Evolutionary conservation across 345 rosid species (phyloP).

Genomic region (Linum tenue): DNA sequence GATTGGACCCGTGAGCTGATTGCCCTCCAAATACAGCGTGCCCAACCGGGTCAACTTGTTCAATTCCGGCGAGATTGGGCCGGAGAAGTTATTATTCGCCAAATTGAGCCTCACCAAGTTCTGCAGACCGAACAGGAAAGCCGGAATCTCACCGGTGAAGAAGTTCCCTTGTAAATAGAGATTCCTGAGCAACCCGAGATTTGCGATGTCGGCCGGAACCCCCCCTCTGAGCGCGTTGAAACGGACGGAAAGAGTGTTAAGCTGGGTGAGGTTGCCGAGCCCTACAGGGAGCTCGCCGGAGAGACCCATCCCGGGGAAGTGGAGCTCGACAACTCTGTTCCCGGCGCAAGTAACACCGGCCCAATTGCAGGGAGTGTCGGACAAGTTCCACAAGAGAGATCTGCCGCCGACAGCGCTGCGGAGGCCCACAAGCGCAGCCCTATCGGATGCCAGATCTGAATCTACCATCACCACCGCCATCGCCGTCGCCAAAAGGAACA

Average conservation of each 20-base stretch:
- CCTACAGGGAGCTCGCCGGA: slow-evolving; percentile 54
- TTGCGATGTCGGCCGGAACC: slow-evolving; percentile 60
- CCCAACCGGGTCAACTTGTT: slow-evolving; percentile 27
- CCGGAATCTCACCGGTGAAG: slow-evolving; percentile 70
- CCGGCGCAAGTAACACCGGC: slow-evolving; percentile 53
- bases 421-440: slow-evolving; percentile 13
- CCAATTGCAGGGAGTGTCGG: slow-evolving; percentile 30
- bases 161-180: slow-evolving; percentile 64
- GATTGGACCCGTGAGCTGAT: slow-evolving; percentile 31
- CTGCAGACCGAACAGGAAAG: slow-evolving; percentile 23
- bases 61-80: slow-evolving; percentile 22
- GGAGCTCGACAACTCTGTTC: slow-evolving; percentile 42
- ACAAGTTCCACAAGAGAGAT: slow-evolving; percentile 17
- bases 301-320: slow-evolving; percentile 71
- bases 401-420: slow-evolving; percentile 18
- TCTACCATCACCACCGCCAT: neutral
- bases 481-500: neutral
- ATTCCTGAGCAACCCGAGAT: slow-evolving; percentile 48
- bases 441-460: slow-evolving; percentile 23
- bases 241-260: slow-evolving; percentile 54
- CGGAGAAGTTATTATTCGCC: slow-evolving; percentile 29
- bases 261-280: slow-evolving; percentile 60
- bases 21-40: slow-evolving; percentile 29
- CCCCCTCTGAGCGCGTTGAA: slow-evolving; percentile 59
- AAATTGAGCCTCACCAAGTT: slow-evolving; percentile 27